Evolutionary conservation across 129 eudicot species (phyloP).

Genomic region (Solidago caesia): DNA sequence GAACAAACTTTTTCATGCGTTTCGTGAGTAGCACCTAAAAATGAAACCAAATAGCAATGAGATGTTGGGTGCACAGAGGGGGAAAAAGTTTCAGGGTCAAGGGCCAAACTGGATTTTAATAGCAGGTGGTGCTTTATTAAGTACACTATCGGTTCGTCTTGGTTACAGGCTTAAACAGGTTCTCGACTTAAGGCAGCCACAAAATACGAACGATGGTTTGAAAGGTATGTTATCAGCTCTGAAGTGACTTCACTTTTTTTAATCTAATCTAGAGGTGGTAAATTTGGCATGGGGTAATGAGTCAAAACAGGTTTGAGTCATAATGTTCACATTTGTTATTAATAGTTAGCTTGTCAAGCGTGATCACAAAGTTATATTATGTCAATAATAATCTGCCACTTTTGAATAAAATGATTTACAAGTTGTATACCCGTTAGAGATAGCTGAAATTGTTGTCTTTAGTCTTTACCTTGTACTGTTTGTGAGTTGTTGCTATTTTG

Average conservation of each 20-base stretch:
- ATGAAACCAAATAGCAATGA: slow-evolving; percentile 72
- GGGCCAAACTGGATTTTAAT: slow-evolving; percentile 94
- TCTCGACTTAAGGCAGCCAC: slow-evolving; percentile 55
- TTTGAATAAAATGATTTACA: background rate
- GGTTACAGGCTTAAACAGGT: slow-evolving; percentile 89
- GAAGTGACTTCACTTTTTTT: background rate
- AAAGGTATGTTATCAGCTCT: slow-evolving; percentile 46
- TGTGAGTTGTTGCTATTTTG: slow-evolving; percentile 16
- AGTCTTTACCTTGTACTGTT: slow-evolving; percentile 1
- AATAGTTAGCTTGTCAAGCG: background rate
- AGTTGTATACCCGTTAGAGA: background rate
- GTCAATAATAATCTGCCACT: background rate
- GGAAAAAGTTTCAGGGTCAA: slow-evolving; percentile 52
- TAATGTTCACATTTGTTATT: background rate
- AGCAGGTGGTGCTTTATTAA: slow-evolving; percentile 93
- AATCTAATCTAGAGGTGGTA: background rate
- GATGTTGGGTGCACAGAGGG: slow-evolving; percentile 48
- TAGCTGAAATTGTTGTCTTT: background rate
- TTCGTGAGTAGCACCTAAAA: slow-evolving; percentile 21
- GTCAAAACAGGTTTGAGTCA: background rate
- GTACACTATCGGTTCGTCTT: slow-evolving; percentile 82
- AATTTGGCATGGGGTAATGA: background rate
- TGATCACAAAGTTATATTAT: background rate
- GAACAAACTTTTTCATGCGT: slow-evolving; percentile 23
- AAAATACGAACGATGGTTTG: slow-evolving; percentile 36